phyloP scores from a whole-genome alignment of 2,329 filamentous ascomycete species.

The Rugonectria rugulosa region DNA sequence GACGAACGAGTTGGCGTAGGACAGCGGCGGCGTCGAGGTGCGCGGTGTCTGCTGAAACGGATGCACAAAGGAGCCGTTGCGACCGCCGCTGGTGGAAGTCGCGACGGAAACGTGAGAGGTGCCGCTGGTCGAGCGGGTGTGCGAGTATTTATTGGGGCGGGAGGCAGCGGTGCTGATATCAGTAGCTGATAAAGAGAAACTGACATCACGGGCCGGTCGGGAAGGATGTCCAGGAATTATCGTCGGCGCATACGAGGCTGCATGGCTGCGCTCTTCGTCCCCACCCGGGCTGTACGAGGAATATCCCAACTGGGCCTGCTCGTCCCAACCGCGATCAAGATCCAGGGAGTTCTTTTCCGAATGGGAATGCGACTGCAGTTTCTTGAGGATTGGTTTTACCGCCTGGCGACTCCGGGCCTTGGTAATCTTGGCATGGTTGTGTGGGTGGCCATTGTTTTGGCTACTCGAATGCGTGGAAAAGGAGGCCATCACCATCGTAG shows the following conservation, averaged over 20 bases:
- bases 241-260: conserved; percentile 29
- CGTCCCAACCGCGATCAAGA: conserved; percentile 66
- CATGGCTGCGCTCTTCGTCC: conserved; percentile 35
- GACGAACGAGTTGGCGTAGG: conserved; percentile 64
- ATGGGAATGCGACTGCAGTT: conserved; percentile 57
- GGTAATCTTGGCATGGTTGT: conserved; percentile 43
- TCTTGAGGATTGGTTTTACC: conserved; percentile 70
- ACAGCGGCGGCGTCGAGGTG: conserved; percentile 65
- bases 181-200: conserved; percentile 52
- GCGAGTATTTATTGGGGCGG: conserved; percentile 55
- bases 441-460: conserved; percentile 32
- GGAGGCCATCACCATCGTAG: conserved; percentile 37
- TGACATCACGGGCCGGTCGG: conserved; percentile 51
- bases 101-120: conserved; percentile 64
- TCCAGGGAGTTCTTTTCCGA: conserved; percentile 71
- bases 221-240: conserved; percentile 22
- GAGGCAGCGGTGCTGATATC: conserved; percentile 41
- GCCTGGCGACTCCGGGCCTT: conserved; percentile 57
- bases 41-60: conserved; percentile 71
- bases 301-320: conserved; percentile 51
- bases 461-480: conserved; percentile 32
- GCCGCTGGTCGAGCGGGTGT: conserved; percentile 66
- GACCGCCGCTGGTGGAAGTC: conserved; percentile 61
- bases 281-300: conserved; percentile 40
- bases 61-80: conserved; percentile 64